phyloP scores from a whole-genome alignment of 1,284 basidiomycete genomes.

The Phlebopus sp. region DNA sequence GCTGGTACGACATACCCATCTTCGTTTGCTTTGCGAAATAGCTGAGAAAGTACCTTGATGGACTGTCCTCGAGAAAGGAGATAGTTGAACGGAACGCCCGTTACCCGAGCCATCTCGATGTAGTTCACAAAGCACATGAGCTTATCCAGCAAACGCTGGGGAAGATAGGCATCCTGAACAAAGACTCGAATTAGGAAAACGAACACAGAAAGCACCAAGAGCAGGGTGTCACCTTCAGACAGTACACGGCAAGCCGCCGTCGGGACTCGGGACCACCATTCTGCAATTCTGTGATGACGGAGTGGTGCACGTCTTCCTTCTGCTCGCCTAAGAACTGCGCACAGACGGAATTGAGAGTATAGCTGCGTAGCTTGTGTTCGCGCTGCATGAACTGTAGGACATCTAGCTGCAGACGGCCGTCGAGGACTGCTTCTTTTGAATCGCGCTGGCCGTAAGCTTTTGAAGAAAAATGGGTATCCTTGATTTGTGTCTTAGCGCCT shows the following conservation, averaged over 20 bases:
- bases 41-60: slow-evolving; percentile 93
- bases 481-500: slow-evolving; percentile 77
- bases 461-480: slow-evolving; percentile 93
- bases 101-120: slow-evolving; percentile 93
- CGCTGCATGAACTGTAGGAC: slow-evolving; percentile 95
- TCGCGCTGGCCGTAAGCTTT: slow-evolving; percentile 95
- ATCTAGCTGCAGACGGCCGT: slow-evolving; percentile 91
- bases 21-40: slow-evolving; percentile 85
- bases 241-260: slow-evolving; percentile 90
- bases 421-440: slow-evolving; percentile 87
- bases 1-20: slow-evolving; percentile 86
- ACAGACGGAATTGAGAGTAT: slow-evolving; percentile 94
- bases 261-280: slow-evolving; percentile 91
- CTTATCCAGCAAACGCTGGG: slow-evolving; percentile 91
- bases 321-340: slow-evolving; percentile 95
- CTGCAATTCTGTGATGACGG: slow-evolving; percentile 94
- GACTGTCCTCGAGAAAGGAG: slow-evolving; percentile 90
- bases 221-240: slow-evolving; percentile 70
- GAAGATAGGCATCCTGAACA: slow-evolving; percentile 88
- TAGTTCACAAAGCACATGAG: slow-evolving; percentile 98
- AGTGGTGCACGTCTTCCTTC: slow-evolving; percentile 96
- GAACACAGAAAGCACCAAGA: neutral
- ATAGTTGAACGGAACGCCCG: slow-evolving; percentile 96
- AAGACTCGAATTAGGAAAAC: neutral
- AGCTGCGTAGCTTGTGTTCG: slow-evolving; percentile 92